Conservation (phyloP, 139 green algal species). For the Marvania coccoides region DNA sequence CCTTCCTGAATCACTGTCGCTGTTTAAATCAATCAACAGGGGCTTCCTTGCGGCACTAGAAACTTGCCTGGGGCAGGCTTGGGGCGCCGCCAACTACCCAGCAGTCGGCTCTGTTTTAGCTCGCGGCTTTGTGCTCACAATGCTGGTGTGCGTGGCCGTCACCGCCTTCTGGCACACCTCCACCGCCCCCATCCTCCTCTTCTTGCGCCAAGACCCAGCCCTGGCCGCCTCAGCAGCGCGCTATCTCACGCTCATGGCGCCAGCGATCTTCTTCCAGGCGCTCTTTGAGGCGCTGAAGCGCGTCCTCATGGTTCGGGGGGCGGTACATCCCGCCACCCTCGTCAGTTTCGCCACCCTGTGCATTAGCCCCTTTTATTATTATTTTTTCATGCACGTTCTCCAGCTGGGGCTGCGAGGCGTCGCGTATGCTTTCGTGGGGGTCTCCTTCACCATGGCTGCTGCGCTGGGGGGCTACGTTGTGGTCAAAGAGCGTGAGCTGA, state of each 20-base stretch:
- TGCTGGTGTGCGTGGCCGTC: background rate
- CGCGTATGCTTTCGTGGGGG: background rate
- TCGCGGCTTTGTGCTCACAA: background rate
- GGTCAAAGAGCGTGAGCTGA: background rate
- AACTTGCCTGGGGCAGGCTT: too few relatives aligned
- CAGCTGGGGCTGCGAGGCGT: background rate
- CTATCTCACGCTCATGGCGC: too few relatives aligned
- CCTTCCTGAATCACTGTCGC: too few relatives aligned
- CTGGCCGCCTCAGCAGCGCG: too few relatives aligned
- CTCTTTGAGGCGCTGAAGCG: constrained; percentile 1
- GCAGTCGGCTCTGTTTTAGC: background rate
- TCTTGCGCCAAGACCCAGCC: background rate
- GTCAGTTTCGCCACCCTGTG: background rate
- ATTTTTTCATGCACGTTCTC: background rate
- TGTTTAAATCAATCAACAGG: too few relatives aligned
- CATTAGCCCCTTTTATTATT: background rate
- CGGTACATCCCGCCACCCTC: background rate
- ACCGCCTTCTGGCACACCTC: background rate
- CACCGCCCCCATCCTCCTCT: background rate
- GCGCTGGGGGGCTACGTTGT: background rate
- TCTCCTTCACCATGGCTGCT: background rate
- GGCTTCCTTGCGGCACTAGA: too few relatives aligned
- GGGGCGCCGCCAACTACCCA: background rate
- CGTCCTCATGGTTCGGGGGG: background rate
- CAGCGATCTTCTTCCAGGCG: background rate